A percentile compares a stretch with the other conserved stretches of the same genome.
Conservation (phyloP, 257 asterid species). For the Fraxinus anomala region DNA sequence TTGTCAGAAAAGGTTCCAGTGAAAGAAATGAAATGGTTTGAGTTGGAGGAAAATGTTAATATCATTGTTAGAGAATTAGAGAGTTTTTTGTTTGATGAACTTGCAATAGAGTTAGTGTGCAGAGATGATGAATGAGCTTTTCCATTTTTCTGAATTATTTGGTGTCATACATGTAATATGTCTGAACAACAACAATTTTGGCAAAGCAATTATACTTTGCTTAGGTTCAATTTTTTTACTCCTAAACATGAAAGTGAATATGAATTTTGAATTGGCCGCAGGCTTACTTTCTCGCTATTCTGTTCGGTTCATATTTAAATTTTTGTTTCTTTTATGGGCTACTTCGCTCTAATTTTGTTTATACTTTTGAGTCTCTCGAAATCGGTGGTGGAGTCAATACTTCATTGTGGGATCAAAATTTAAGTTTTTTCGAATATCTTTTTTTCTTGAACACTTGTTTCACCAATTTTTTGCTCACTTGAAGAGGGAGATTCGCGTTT, state of each 20-base stretch:
- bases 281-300: neutral
- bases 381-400: too few species aligned
- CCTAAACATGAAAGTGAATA: slow-evolving; percentile 2
- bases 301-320: neutral
- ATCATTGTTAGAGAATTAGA: slow-evolving; percentile 62
- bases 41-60: slow-evolving; percentile 50
- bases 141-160: neutral
- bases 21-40: slow-evolving; percentile 49
- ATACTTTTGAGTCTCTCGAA: too few species aligned
- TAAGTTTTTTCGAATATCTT: too few species aligned
- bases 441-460: too few species aligned
- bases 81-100: slow-evolving; percentile 54
- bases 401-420: too few species aligned
- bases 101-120: slow-evolving; percentile 52
- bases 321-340: too few species aligned
- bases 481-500: too few species aligned
- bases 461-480: too few species aligned
- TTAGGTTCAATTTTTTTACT: slow-evolving; percentile 11
- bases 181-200: slow-evolving; percentile 11
- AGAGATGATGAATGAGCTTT: slow-evolving; percentile 28
- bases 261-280: neutral
- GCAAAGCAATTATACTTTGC: slow-evolving; percentile 9
- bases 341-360: too few species aligned
- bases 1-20: slow-evolving; percentile 42
- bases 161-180: slow-evolving; percentile 1